Base-by-base conservation (phyloP, 805 yeast genomes). In the Starmerella cellae region DNA sequence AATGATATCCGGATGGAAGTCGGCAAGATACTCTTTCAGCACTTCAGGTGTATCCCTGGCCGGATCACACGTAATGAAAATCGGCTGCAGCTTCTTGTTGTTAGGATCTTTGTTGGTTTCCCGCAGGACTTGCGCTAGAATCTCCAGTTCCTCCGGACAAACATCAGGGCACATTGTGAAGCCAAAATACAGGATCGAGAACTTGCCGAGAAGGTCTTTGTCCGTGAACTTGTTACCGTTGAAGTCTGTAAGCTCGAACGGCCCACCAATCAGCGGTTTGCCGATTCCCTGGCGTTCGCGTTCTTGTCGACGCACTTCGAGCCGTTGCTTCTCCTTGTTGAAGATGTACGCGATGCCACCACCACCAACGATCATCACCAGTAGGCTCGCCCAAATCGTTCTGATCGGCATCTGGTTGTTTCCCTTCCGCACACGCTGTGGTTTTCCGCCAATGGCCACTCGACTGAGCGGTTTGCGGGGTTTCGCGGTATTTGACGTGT, bases 161-260 rank as follows among this genome's bases (percentile, higher is more conserved):
- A 91, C 87, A 63, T 91, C 98, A 5, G 98, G 98, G 64, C 98
- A 91, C 63, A 87, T 87, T 3, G 95, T 82, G 66, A 91, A 91
- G 0, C 98, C 98, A 63, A 91, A 91, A 60, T 91, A 91, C n/a
- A 88, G 61, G 36, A 91, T 66, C 10, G 88, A 75, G 62, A 85
- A 91, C 59, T 74, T 79, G 27, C 87, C 91, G 48, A 72, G 62
- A 56, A 91, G 65, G 53, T 88, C 70, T 48, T 82, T 68, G 22
- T 84, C 76, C 1, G 95, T 84, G 61, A 91, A 91, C 17, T 59
- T 61, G 22, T 79, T 62, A 30, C 87, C 85, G 40, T 84, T 63
- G 27, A 72, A 69, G 58, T 88, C 95, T 8, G 71, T 63, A 48
- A 91, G 65, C 43, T 70, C 65, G 61, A 91, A 91, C 11, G 84